Conservation (phyloP, 2,329 filamentous ascomycete species). For the Arthrobotrys entomopaga region DNA sequence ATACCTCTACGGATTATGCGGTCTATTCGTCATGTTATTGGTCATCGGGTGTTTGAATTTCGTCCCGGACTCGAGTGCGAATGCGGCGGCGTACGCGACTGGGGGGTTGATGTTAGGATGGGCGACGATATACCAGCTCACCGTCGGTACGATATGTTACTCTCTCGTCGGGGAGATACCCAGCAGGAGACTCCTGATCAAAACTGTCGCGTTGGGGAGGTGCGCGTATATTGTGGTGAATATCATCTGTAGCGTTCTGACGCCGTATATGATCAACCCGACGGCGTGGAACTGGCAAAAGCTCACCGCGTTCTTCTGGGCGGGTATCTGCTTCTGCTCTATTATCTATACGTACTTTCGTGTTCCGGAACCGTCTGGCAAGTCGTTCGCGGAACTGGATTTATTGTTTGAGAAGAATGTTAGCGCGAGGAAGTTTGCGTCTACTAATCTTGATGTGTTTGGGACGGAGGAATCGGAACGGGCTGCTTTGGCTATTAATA, state of each 20-base stretch:
- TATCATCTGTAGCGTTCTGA: conserved; percentile 83
- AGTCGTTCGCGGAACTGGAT: conserved; percentile 87
- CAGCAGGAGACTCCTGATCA: conserved; percentile 84
- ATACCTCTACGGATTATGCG: conserved; percentile 60
- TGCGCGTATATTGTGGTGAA: conserved; percentile 83
- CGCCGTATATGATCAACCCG: conserved; percentile 93
- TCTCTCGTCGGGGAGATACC: conserved; percentile 87
- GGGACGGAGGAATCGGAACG: conserved; percentile 60
- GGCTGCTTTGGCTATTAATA: conserved; percentile 39
- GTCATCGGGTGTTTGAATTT: conserved; percentile 57
- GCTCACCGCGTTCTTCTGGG: conserved; percentile 60
- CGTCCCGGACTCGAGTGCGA: conserved; percentile 69
- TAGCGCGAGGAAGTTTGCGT: conserved; percentile 77
- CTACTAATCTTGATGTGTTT: conserved; percentile 69
- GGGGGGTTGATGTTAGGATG: conserved; percentile 86
- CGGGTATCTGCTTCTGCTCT: conserved; percentile 80
- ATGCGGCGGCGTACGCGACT: conserved; percentile 77
- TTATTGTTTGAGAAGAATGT: conserved; percentile 80
- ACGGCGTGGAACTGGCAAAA: conserved; percentile 84
- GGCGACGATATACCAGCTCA: conserved; percentile 85
- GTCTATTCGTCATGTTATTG: conserved; percentile 61
- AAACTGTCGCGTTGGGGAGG: conserved; percentile 87
- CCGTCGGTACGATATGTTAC: conserved; percentile 89
- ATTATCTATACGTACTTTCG: conserved; percentile 84
- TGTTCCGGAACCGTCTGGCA: conserved; percentile 80